phyloP scores from a whole-genome alignment of 106 monocot species.

The Dioscorea zingiberensis region DNA sequence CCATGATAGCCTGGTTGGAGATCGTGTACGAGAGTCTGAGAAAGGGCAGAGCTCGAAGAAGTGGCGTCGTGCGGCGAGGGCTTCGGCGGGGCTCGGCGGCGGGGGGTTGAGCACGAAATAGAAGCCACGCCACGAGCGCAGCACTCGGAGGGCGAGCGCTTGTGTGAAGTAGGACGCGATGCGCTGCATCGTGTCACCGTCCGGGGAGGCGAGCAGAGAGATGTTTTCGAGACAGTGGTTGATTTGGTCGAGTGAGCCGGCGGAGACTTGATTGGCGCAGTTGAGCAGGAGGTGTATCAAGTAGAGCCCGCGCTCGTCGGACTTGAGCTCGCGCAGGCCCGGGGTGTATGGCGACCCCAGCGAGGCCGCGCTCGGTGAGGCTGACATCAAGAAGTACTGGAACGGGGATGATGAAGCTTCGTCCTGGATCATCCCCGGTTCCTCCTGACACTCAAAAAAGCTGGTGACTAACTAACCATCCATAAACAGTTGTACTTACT shows the following conservation, averaged over 20 bases:
- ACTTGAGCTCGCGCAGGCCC: slow-evolving; percentile 43
- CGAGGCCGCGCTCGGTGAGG: slow-evolving; percentile 1
- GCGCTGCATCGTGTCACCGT: slow-evolving; percentile 76
- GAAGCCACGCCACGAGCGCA: slow-evolving; percentile 19
- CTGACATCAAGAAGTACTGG: slow-evolving; percentile 6
- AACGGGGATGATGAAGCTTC: too few species aligned
- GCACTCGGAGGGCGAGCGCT: slow-evolving; percentile 43
- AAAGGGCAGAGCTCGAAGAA: slow-evolving; percentile 48
- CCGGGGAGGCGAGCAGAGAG: slow-evolving; percentile 53
- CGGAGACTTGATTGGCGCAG: slow-evolving; percentile 54
- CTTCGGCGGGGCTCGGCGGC: slow-evolving; percentile 1
- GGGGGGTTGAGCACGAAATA: slow-evolving; percentile 17
- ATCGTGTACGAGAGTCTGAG: slow-evolving; percentile 31
- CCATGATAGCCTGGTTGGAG: slow-evolving; percentile 47
- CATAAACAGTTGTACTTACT: too few species aligned
- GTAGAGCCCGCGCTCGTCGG: slow-evolving; percentile 65
- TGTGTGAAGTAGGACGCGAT: slow-evolving; percentile 57
- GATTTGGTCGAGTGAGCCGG: slow-evolving; percentile 37
- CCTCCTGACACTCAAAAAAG: too few species aligned
- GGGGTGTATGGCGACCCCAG: not conserved
- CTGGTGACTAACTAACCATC: too few species aligned
- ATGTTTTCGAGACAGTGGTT: slow-evolving; percentile 52
- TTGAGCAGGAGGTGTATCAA: slow-evolving; percentile 70
- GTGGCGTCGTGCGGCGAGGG: slow-evolving; percentile 20
- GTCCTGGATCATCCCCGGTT: slow-evolving; percentile 1